phyloP scores from a whole-genome alignment of 495 filamentous ascomycete genomes.

The Copromyces sp. region DNA sequence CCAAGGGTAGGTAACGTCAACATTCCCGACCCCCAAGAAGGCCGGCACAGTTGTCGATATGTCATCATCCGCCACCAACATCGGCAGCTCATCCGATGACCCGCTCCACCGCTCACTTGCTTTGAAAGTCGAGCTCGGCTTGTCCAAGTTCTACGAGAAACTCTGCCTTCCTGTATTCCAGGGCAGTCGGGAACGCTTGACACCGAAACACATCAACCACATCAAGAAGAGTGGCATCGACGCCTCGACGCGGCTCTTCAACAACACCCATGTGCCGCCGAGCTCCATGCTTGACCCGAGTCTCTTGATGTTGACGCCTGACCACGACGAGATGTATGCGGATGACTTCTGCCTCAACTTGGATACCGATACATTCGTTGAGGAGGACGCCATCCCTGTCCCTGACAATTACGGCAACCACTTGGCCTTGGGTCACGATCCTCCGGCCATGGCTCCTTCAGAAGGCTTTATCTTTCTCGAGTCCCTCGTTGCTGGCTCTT shows the following conservation, averaged over 20 bases:
- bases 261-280: neutral
- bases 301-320: neutral
- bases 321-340: neutral
- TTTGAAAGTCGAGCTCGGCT: neutral
- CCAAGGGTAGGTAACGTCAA: neutral
- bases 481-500: neutral
- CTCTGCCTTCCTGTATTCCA: neutral
- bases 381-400: neutral
- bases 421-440: too few species aligned
- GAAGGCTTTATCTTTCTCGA: neutral
- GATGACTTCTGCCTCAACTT: neutral
- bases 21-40: neutral
- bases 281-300: neutral
- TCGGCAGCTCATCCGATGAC: neutral
- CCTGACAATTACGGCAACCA: too few species aligned
- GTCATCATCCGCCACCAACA: neutral
- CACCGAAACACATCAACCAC: neutral
- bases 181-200: neutral
- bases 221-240: neutral
- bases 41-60: neutral
- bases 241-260: neutral
- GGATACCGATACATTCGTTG: neutral
- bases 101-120: neutral
- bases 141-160: neutral
- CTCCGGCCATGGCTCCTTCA: neutral